These are phyloP conservation scores for Arthroderma sp. DNA, from an alignment of 2,329 filamentous ascomycete genomes.

Conservation along the genomic window DNA sequence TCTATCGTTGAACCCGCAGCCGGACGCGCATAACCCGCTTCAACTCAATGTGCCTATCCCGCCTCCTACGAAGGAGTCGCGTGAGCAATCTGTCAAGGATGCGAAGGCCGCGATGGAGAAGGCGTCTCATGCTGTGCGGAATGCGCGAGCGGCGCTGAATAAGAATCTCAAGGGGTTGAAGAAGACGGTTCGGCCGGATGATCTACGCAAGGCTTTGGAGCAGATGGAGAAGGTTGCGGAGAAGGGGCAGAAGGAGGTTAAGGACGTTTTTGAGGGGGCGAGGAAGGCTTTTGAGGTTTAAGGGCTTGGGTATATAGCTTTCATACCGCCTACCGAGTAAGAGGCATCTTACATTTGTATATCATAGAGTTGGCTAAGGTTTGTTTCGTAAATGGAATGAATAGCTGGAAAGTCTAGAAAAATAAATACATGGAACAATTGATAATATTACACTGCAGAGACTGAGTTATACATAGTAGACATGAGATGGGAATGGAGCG, in stretches of 20 bases:
- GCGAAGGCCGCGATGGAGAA: constrained; percentile 33
- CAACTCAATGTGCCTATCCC: constrained; percentile 35
- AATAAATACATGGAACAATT: too few species aligned
- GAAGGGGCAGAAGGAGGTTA: constrained; percentile 34
- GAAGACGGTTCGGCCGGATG: constrained; percentile 32
- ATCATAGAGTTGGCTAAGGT: too few species aligned
- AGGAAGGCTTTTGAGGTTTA: constrained; percentile 24
- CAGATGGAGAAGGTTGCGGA: constrained; percentile 36
- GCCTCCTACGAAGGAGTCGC: constrained; percentile 34
- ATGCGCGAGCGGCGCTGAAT: constrained; percentile 31
- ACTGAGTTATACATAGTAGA: too few species aligned
- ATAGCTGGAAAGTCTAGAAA: too few species aligned
- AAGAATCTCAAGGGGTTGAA: constrained; percentile 33
- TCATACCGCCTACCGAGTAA: background rate
- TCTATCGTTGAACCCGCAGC: constrained; percentile 31
- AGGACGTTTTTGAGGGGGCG: constrained; percentile 31
- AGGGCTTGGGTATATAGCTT: background rate
- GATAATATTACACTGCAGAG: too few species aligned
- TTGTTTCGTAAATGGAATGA: too few species aligned
- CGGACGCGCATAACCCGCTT: constrained; percentile 30
- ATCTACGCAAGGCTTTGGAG: constrained; percentile 33
- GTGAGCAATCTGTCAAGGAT: constrained; percentile 26
- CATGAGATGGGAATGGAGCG: too few species aligned
- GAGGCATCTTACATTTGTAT: too few species aligned
- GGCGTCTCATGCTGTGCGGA: constrained; percentile 26